These are phyloP conservation scores for Immersiporthe knoxdaviesiana DNA, from an alignment of 2,329 filamentous ascomycete genomes.

Conservation along the genomic window DNA sequence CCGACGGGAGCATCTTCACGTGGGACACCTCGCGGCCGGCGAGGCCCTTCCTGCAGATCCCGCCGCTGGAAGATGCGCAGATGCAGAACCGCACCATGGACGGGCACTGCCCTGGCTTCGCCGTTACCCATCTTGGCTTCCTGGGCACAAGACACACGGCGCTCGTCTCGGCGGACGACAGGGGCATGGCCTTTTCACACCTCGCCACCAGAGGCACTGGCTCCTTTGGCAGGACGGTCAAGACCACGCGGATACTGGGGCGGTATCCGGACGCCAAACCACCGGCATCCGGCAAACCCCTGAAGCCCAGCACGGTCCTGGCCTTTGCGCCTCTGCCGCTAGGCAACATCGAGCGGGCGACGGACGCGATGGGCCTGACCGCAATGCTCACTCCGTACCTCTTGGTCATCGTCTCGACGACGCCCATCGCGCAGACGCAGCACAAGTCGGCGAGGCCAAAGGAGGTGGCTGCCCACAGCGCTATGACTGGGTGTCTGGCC, in stretches of 20 bases:
- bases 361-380: constrained; percentile 85
- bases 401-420: constrained; percentile 95
- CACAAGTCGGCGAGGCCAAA: constrained; percentile 92
- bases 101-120: constrained; percentile 78
- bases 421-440: constrained; percentile 92
- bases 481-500: constrained; percentile 89
- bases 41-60: constrained; percentile 85
- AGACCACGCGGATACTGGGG: constrained; percentile 87
- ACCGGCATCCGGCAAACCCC: constrained; percentile 61
- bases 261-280: constrained; percentile 77
- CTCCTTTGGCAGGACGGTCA: constrained; percentile 80
- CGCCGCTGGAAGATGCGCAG: constrained; percentile 70
- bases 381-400: constrained; percentile 96
- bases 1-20: constrained; percentile 89
- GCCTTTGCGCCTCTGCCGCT: constrained; percentile 89
- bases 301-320: constrained; percentile 93
- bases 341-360: constrained; percentile 89
- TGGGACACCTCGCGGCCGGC: constrained; percentile 89
- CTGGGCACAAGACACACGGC: constrained; percentile 92
- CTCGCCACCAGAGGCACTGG: constrained; percentile 90
- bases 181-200: constrained; percentile 98
- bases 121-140: constrained; percentile 91
- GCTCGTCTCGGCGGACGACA: constrained; percentile 90
- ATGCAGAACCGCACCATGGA: constrained; percentile 70
- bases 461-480: constrained; percentile 85